These are phyloP conservation scores for Pulveroboletus sp. DNA, from an alignment of 768 basidiomycete species.

Conservation along the genomic window DNA sequence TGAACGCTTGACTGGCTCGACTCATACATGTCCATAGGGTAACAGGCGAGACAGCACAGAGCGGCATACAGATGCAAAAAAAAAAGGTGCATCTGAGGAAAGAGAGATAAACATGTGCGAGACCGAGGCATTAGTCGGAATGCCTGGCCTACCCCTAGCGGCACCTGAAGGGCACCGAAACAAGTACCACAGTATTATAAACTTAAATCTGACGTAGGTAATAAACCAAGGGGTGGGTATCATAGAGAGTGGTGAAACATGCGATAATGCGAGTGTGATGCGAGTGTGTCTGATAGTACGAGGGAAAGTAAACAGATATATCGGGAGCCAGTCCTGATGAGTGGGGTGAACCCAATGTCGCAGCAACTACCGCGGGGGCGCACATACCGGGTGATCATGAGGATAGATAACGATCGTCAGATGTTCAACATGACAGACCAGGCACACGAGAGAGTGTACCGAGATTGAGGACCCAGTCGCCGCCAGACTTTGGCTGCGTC, in stretches of 20 bases:
- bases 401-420: constrained; percentile 6
- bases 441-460: constrained; percentile 10
- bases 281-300: constrained; percentile 6
- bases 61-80: background rate
- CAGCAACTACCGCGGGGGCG: background rate
- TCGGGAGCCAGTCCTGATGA: constrained; percentile 22
- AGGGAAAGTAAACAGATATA: constrained; percentile 17
- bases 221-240: constrained; percentile 9
- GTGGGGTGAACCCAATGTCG: background rate
- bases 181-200: constrained; percentile 9
- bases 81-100: background rate
- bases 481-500: constrained; percentile 32
- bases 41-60: background rate
- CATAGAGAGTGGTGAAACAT: constrained; percentile 4
- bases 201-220: constrained; percentile 6
- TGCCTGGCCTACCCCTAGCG: constrained; percentile 7
- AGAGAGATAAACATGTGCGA: background rate
- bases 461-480: constrained; percentile 35
- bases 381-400: constrained; percentile 16
- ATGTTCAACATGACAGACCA: constrained; percentile 8
- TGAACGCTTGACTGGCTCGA: constrained; percentile 9
- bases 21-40: constrained; percentile 2
- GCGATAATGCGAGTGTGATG: constrained; percentile 12
- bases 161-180: constrained; percentile 3
- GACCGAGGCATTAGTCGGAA: background rate